phyloP scores from a whole-genome alignment of 2,329 filamentous ascomycete genomes.

The Amesomyces nigricolor region DNA sequence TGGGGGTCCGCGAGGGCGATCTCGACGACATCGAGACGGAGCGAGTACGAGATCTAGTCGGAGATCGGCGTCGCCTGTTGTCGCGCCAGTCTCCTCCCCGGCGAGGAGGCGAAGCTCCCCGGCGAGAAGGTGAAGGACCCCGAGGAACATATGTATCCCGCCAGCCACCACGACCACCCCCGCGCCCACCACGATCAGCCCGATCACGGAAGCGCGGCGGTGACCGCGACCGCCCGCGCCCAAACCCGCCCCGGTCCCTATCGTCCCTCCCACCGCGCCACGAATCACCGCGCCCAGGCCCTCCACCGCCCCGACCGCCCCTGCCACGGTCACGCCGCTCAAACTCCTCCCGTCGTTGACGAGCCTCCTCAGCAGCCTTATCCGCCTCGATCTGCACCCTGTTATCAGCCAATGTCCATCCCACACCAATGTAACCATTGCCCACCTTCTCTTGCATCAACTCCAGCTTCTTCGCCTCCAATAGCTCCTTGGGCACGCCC shows the following conservation, averaged over 20 bases:
- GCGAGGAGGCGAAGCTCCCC: constrained; percentile 32
- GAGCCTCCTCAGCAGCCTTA: constrained; percentile 69
- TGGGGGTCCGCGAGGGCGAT: constrained; percentile 16
- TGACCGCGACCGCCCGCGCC: constrained; percentile 45
- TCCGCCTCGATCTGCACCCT: constrained; percentile 67
- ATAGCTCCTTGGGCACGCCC: constrained; percentile 86
- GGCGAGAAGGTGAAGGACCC: constrained; percentile 33
- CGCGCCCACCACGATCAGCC: constrained; percentile 37
- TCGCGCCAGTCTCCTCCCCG: constrained; percentile 38
- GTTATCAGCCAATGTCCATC: neutral
- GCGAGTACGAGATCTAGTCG: constrained; percentile 33
- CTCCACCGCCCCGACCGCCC: constrained; percentile 32
- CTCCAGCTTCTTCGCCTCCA: constrained; percentile 95
- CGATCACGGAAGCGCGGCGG: constrained; percentile 40
- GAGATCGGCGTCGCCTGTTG: constrained; percentile 40
- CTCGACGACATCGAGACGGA: constrained; percentile 10
- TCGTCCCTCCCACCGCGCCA: constrained; percentile 51
- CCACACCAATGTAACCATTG: neutral
- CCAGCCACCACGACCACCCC: constrained; percentile 22
- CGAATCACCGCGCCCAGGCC: constrained; percentile 39
- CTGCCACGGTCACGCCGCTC: constrained; percentile 59
- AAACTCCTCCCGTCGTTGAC: constrained; percentile 64
- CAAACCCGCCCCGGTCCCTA: constrained; percentile 43
- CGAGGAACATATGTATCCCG: constrained; percentile 51
- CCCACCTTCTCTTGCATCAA: constrained; percentile 88